phyloP scores from a whole-genome alignment of 148 eudicot genomes.

The Rhododendron griersonianum region DNA sequence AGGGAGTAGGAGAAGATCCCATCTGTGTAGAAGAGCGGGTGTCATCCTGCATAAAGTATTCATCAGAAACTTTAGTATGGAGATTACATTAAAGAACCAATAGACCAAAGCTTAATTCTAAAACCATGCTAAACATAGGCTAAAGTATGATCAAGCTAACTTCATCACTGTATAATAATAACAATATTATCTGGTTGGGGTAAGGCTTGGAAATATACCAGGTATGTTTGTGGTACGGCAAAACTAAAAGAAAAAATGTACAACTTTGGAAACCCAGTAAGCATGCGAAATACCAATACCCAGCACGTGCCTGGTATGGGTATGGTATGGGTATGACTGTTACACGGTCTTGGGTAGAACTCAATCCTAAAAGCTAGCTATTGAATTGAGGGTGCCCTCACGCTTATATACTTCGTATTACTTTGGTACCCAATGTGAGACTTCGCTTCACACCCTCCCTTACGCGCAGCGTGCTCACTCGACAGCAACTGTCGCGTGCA shows the following conservation, averaged over 20 bases:
- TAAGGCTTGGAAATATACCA: background rate
- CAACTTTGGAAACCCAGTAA: background rate
- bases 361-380: background rate
- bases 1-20: constrained; percentile 40
- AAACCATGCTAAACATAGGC: background rate
- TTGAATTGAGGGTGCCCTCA: background rate
- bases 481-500: background rate
- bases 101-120: background rate
- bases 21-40: constrained; percentile 34
- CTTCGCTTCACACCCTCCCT: background rate
- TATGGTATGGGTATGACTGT: background rate
- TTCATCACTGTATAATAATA: background rate
- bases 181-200: background rate
- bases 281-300: background rate
- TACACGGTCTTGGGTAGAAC: background rate
- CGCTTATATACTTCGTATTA: background rate
- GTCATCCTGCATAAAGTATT: constrained; percentile 55
- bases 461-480: background rate
- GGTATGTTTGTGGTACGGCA: background rate
- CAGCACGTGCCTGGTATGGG: background rate
- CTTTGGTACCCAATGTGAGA: background rate
- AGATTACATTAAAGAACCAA: background rate
- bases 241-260: background rate
- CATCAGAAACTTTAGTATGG: constrained; percentile 2
- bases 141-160: background rate